A percentile compares a stretch with the other conserved stretches of the same genome.
Conservation (phyloP, 1,284 basidiomycete genomes). For the Cutaneotrichosporon sp. region DNA sequence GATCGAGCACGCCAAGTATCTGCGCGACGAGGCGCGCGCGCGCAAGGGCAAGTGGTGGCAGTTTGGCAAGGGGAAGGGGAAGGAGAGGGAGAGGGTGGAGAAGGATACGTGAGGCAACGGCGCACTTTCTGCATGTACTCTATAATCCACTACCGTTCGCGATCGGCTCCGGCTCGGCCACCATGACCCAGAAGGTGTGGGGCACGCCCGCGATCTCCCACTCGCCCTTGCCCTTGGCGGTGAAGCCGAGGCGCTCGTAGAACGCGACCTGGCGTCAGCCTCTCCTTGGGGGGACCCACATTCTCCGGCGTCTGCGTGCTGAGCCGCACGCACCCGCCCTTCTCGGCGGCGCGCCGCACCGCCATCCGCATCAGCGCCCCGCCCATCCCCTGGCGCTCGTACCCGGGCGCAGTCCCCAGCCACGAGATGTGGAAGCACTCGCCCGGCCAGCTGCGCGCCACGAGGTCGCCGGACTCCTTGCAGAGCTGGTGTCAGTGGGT, state of each 20-base stretch:
- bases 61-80: neutral
- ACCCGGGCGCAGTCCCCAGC: neutral
- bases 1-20: slow-evolving; percentile 8
- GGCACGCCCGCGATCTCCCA: neutral
- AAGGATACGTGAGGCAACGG: neutral
- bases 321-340: neutral
- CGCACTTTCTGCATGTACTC: no score
- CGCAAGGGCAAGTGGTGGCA: neutral
- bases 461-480: no score
- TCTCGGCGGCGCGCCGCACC: neutral
- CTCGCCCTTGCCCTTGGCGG: neutral
- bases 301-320: neutral
- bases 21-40: slow-evolving; percentile 4
- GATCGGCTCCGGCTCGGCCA: neutral
- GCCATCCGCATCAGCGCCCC: neutral
- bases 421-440: neutral
- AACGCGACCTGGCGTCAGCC: neutral
- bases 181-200: neutral
- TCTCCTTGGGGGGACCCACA: neutral
- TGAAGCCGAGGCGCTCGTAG: neutral
- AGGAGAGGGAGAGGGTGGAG: slow-evolving; percentile 2
- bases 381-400: neutral
- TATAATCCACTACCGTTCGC: neutral
- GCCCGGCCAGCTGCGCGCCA: neutral
- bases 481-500: no score